Percentiles rank a stretch among this genome's conserved stretches.
Conservation (phyloP, 148 eudicot species). For the Drosera capensis region DNA sequence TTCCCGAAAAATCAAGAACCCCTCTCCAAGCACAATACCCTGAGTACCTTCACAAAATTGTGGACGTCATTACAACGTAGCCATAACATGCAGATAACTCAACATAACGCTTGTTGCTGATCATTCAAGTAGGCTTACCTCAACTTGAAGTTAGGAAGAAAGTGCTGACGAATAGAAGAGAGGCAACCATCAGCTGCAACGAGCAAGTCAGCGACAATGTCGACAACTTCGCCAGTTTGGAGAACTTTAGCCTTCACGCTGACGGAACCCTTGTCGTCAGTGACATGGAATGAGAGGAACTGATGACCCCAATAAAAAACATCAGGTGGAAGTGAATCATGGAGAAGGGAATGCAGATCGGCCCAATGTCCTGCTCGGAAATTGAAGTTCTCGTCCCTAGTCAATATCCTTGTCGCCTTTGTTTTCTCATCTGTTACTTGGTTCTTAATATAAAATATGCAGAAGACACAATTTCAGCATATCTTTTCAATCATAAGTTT, state of each 20-base stretch:
- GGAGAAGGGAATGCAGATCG: conserved; percentile 60
- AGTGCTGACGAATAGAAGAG: conserved; percentile 45
- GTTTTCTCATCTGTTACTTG: conserved; percentile 35
- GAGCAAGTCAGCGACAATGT: conserved; percentile 47
- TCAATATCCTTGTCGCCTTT: conserved; percentile 20
- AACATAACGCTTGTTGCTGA: not conserved
- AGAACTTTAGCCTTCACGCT: conserved; percentile 29
- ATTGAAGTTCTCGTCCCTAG: conserved; percentile 61
- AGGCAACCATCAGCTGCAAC: conserved; percentile 87
- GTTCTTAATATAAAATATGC: conserved; percentile 20
- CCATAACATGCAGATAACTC: not conserved
- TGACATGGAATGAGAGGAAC: conserved; percentile 32
- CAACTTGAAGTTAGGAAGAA: conserved; percentile 46
- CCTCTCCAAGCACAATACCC: conserved; percentile 98
- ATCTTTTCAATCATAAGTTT: not conserved
- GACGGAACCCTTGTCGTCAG: conserved; percentile 27
- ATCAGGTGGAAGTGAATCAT: conserved; percentile 26
- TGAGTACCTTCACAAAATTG: conserved; percentile 27
- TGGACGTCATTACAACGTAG: not conserved
- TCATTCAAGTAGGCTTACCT: conserved; percentile 19
- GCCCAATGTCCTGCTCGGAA: conserved; percentile 71
- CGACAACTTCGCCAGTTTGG: conserved; percentile 26
- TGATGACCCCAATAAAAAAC: conserved; percentile 50
- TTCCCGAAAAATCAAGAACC: conserved; percentile 46
- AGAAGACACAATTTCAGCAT: not conserved